These are phyloP conservation scores for Catunica adiposa DNA, from an alignment of 2,329 filamentous ascomycete species.

Conservation along the genomic window DNA sequence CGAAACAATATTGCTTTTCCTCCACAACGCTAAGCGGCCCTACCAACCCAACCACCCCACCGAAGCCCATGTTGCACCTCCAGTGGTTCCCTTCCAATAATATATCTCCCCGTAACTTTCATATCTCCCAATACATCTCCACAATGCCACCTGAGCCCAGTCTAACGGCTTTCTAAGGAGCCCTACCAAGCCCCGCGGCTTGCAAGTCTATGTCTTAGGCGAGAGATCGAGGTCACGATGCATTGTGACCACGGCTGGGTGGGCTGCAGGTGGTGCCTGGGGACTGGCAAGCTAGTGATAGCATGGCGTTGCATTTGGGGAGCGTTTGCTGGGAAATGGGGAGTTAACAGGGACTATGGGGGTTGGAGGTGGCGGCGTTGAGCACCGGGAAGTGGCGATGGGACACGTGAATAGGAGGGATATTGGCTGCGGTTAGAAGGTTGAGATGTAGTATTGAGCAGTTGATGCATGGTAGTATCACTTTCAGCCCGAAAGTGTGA, in stretches of 20 bases:
- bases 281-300: no score
- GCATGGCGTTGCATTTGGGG: no score
- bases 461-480: neutral
- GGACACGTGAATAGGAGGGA: neutral
- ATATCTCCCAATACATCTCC: no score
- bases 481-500: neutral
- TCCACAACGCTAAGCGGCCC: neutral
- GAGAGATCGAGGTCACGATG: no score
- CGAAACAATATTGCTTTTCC: neutral
- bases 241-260: no score
- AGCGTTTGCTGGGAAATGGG: neutral
- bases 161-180: no score
- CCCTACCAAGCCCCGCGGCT: no score
- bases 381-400: neutral
- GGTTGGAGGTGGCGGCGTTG: neutral
- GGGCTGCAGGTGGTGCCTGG: no score
- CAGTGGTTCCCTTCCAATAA: neutral
- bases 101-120: neutral
- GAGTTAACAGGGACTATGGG: neutral
- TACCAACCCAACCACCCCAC: neutral
- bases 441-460: neutral
- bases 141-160: no score
- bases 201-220: no score
- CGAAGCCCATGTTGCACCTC: neutral
- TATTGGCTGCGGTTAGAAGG: neutral